Conservation (phyloP, 306 rosid species). For the Vigna hirtella region DNA sequence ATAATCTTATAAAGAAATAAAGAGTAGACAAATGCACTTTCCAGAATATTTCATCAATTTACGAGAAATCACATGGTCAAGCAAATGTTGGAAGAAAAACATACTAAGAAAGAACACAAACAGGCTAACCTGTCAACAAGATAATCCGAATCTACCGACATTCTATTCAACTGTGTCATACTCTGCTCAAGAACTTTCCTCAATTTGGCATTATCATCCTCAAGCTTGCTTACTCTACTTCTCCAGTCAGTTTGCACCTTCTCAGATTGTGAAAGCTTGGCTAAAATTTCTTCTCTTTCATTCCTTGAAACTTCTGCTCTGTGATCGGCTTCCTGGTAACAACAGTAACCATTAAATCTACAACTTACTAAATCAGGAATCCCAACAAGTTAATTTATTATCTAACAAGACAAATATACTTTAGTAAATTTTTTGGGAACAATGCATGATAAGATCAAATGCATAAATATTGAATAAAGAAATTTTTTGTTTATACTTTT, state of each 20-base stretch:
- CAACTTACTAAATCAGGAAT: slow-evolving; percentile 6
- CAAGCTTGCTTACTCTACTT: slow-evolving; percentile 73
- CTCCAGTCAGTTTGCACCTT: slow-evolving; percentile 75
- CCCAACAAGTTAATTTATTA: neutral
- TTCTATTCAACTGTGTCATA: slow-evolving; percentile 90
- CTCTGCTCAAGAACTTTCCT: slow-evolving; percentile 86
- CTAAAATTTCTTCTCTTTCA: slow-evolving; percentile 69
- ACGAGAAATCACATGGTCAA: neutral
- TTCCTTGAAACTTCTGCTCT: slow-evolving; percentile 59
- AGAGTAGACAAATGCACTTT: neutral
- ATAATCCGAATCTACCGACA: slow-evolving; percentile 91
- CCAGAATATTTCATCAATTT: slow-evolving; percentile 9
- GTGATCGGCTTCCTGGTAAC: slow-evolving; percentile 70
- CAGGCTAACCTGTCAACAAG: slow-evolving; percentile 82
- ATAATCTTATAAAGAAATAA: neutral
- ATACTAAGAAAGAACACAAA: slow-evolving; percentile 22
- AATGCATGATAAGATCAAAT: neutral
- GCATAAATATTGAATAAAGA: slow-evolving; percentile 5
- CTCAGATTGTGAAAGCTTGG: slow-evolving; percentile 72
- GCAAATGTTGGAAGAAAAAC: slow-evolving; percentile 7
- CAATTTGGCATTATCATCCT: slow-evolving; percentile 87
- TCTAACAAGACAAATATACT: neutral
- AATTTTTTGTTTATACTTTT: neutral
- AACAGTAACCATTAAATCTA: slow-evolving; percentile 25
- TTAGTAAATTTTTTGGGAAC: neutral